phyloP scores from a whole-genome alignment of 371 early-diverging fungal genomes.

The Circinella minor region DNA sequence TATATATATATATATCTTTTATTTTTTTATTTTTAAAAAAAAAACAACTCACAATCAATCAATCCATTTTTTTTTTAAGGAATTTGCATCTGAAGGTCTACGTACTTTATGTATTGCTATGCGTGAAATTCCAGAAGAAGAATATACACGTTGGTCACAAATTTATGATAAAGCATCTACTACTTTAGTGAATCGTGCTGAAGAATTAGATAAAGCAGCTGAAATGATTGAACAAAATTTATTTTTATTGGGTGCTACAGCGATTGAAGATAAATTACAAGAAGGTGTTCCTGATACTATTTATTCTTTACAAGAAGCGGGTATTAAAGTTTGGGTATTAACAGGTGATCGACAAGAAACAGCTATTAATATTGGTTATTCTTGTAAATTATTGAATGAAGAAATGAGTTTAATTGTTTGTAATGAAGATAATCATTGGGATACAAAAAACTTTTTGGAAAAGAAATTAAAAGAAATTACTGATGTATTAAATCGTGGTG shows the following conservation, averaged over 20 bases:
- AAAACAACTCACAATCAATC: neutral
- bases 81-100: conserved; percentile 90
- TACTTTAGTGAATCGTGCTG: conserved; percentile 85
- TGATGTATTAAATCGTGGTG: conserved; percentile 55
- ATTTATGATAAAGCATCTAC: conserved; percentile 90
- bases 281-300: conserved; percentile 98
- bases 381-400: conserved; percentile 86
- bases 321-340: conserved; percentile 96
- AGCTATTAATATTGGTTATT: conserved; percentile 92
- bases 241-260: conserved; percentile 94
- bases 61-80: conserved; percentile 30
- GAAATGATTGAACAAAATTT: conserved; percentile 95
- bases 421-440: conserved; percentile 81
- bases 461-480: conserved; percentile 75
- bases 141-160: conserved; percentile 85
- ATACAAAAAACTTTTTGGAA: conserved; percentile 78
- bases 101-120: conserved; percentile 95
- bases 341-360: conserved; percentile 96
- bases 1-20: too few relatives aligned
- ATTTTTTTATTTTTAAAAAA: too few relatives aligned
- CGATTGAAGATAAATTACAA: conserved; percentile 99
- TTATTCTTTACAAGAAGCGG: conserved; percentile 92
- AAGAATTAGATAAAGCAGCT: conserved; percentile 89
- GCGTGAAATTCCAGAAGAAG: conserved; percentile 87
- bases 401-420: conserved; percentile 86